Conservation (phyloP, 2,329 filamentous ascomycete species). For the Graphilbum fragrans region DNA sequence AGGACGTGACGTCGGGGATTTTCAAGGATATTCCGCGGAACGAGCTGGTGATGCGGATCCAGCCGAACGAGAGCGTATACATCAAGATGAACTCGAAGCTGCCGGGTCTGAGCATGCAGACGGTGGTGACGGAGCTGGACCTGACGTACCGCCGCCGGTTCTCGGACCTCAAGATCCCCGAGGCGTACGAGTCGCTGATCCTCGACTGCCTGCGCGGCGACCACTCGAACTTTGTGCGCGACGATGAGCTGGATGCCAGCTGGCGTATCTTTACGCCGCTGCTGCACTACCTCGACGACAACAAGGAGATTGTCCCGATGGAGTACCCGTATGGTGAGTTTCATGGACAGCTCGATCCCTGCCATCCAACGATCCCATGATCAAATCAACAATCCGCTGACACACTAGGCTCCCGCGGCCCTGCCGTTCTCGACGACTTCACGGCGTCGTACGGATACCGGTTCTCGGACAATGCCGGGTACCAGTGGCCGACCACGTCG, state of each 20-base stretch:
- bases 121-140: slow-evolving; percentile 94
- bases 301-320: slow-evolving; percentile 99
- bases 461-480: slow-evolving; percentile 91
- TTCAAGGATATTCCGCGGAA: slow-evolving; percentile 99
- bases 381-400: neutral
- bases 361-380: too few relatives aligned
- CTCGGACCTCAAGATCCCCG: slow-evolving; percentile 97
- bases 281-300: slow-evolving; percentile 94
- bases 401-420: slow-evolving; percentile 75
- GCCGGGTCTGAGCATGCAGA: slow-evolving; percentile 97
- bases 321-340: slow-evolving; percentile 93
- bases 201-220: slow-evolving; percentile 97
- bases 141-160: slow-evolving; percentile 96
- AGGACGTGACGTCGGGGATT: slow-evolving; percentile 97
- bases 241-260: slow-evolving; percentile 91
- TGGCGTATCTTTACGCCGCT: slow-evolving; percentile 98
- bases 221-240: slow-evolving; percentile 97
- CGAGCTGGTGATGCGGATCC: slow-evolving; percentile 97
- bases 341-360: slow-evolving; percentile 8
- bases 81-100: slow-evolving; percentile 99
- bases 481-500: slow-evolving; percentile 83
- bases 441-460: slow-evolving; percentile 97
- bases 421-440: slow-evolving; percentile 94
- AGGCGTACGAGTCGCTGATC: slow-evolving; percentile 97
- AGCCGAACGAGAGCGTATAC: slow-evolving; percentile 98